Evolutionary conservation across 345 rosid species (phyloP), one percentile per base, ranked within the genome.

Genomic region (Arabidopsis arenosa): DNA sequence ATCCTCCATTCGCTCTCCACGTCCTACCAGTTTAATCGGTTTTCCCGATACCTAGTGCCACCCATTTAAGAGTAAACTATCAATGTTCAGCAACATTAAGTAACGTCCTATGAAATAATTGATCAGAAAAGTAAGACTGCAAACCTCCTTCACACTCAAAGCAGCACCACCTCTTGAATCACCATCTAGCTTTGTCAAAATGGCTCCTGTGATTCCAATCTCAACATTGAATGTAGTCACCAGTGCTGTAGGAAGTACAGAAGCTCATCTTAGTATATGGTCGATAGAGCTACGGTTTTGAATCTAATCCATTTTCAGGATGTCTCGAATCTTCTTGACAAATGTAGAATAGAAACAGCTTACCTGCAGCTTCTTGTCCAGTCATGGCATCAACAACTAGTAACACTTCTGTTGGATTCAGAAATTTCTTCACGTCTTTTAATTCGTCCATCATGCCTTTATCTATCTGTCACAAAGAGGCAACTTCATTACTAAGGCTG

Each of bases 101-200:
- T 13, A 13, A 74, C 12, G 63, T 47, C 53, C 57, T 35, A 23
- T 59, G 15, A 9, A 5, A 51, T 30, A 13, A 59, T 35, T 2
- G 3, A 65, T 23, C 32, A 6, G 21, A 12, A 54, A 55, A 73
- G 35, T 18, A 77, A 47, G 63, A 63, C 51, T 10, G 36, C 86
- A 63, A 70, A 92, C 99, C 99, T 95, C 99, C 82, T 92, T 92
- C 55, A 95, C 97, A 83, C 97, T 92, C 77, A 95, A 80, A 75
- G 99, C 99, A 58, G 99, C 97, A 54, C 99, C 97, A 73, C 97
- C 99, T 89, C 99, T 88, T 72, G 99, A 95, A 82, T 95, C 99
- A 17, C 99, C 97, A 66, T 95, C 99, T 74, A 95, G 83, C 90
- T 95, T 95, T 40, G 99, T 92, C 86, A 95, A 85, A 80, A 95